Evolutionary conservation across 176 grass and related monocot species (phyloP).

Genomic region (Rhynchospora tenuis): DNA sequence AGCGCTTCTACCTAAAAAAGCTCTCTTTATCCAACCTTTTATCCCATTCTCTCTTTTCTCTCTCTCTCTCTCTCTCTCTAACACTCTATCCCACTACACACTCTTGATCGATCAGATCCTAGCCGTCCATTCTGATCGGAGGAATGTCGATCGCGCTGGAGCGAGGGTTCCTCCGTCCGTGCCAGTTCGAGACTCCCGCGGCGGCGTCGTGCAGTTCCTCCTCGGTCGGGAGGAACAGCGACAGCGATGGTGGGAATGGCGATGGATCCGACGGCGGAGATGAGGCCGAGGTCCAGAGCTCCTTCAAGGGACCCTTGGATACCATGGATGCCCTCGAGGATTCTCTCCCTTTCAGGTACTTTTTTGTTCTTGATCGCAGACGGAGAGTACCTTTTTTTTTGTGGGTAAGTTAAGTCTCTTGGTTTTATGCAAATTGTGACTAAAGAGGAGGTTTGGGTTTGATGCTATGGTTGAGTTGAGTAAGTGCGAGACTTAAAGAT

Average conservation of each 20-base stretch:
- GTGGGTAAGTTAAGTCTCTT: slow-evolving; percentile 3
- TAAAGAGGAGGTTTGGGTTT: background rate
- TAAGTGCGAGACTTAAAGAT: slow-evolving; percentile 12
- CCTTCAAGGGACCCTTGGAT: slow-evolving; percentile 72
- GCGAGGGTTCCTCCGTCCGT: slow-evolving; percentile 31
- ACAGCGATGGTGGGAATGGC: slow-evolving; percentile 38
- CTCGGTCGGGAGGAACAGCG: slow-evolving; percentile 54
- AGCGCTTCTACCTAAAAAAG: background rate
- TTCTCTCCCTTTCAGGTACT: slow-evolving; percentile 72
- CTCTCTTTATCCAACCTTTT: background rate
- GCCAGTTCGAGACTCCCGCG: slow-evolving; percentile 37
- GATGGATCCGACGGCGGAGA: slow-evolving; percentile 52
- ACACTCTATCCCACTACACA: background rate
- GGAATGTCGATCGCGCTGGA: slow-evolving; percentile 75
- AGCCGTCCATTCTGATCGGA: slow-evolving; percentile 26
- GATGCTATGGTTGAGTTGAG: slow-evolving; percentile 11
- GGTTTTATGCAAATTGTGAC: background rate
- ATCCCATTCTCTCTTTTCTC: background rate
- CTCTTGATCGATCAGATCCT: background rate
- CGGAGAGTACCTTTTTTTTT: slow-evolving; percentile 1
- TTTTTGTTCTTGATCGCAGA: background rate
- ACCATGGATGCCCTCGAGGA: slow-evolving; percentile 89
- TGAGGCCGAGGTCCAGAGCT: slow-evolving; percentile 89
- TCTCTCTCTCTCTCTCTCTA: background rate
- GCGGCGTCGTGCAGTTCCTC: slow-evolving; percentile 45